Base-by-base conservation (phyloP, 164 flowering plant species). In the Protea cynaroides region DNA sequence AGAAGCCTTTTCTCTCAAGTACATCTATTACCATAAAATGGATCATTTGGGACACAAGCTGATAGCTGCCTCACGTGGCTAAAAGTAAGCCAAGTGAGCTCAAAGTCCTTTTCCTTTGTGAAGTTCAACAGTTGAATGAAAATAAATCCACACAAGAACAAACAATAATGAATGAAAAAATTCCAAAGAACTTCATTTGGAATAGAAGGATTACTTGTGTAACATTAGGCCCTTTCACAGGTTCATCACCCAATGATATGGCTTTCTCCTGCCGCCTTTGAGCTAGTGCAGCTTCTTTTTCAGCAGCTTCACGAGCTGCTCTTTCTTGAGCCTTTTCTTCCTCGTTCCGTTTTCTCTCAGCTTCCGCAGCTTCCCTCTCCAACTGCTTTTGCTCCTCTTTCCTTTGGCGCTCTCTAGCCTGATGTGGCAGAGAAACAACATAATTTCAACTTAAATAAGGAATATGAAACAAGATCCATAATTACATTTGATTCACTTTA, bases 311-410 rank as follows among this genome's bases (percentile, higher is more conserved):
- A 62, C 74, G 85, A n/a, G 78, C 86, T 67, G 82, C 96, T 81
- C 86, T 86, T 76, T 84, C 87, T 61, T 68, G 87, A 65, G 96
- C 94, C 77, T 94, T 97, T 72, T 84, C 94, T 76, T 94, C 97
- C 79, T 92, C 97, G 80, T 84, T 83, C 7, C 70, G 84, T 72
- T 82, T 85, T 77, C 87, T 86, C 81, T 91, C 96, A 72, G 90
- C 97, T 79, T 92, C 99, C 63, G 94, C 96, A 76, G 90, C 96
- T 79, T 94, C 97, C 68, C 90, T 83, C 77, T 83, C 94, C 57
- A 83, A 65, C 62, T 86, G 72, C 65, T 89, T 96, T 76, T 89
- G 87, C 76, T 92, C 97, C 81, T 94, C 99, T 78, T 73, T 84
- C 71, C 81, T 84, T 61, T 84, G 90, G 15, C 89, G 90, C 69